Evolutionary conservation across 768 basidiomycete genomes (phyloP).

Genomic region (Lepiota venenata): DNA sequence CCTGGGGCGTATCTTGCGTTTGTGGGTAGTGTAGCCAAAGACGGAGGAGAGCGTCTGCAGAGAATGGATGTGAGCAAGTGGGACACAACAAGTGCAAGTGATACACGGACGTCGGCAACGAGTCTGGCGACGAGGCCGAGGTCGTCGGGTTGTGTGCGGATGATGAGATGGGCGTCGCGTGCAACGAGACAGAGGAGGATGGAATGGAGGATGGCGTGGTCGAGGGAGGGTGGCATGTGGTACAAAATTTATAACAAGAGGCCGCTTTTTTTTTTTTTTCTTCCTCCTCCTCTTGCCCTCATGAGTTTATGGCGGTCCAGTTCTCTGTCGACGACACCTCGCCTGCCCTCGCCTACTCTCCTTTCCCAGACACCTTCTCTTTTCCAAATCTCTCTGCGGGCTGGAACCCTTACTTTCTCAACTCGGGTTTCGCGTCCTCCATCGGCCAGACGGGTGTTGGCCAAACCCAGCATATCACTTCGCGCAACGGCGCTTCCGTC

Average conservation of each 20-base stretch:
- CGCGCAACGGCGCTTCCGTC: slow-evolving; percentile 52
- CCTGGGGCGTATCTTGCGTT: slow-evolving; percentile 42
- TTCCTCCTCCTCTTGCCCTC: not conserved
- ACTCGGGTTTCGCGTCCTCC: slow-evolving; percentile 42
- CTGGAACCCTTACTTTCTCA: slow-evolving; percentile 65
- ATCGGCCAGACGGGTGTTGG: slow-evolving; percentile 48
- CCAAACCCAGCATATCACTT: slow-evolving; percentile 61
- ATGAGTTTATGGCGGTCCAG: slow-evolving; percentile 27
- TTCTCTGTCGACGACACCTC: slow-evolving; percentile 66
- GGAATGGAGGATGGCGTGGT: slow-evolving; percentile 62
- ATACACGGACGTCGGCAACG: slow-evolving; percentile 48
- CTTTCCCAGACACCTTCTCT: slow-evolving; percentile 53
- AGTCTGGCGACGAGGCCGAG: slow-evolving; percentile 55
- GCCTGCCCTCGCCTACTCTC: slow-evolving; percentile 57
- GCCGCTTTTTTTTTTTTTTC: not conserved
- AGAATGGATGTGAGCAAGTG: too few species aligned
- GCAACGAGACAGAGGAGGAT: slow-evolving; percentile 64
- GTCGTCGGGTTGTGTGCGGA: slow-evolving; percentile 66
- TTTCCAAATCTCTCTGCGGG: slow-evolving; percentile 47
- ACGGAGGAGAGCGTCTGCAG: slow-evolving; percentile 55
- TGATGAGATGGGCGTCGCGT: slow-evolving; percentile 58
- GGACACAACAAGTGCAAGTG: too few species aligned
- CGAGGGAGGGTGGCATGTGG: too few species aligned
- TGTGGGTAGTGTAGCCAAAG: slow-evolving; percentile 58
- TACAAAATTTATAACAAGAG: too few species aligned